Conservation (phyloP, 306 rosid genomes). For the Arachis hypogaea region DNA sequence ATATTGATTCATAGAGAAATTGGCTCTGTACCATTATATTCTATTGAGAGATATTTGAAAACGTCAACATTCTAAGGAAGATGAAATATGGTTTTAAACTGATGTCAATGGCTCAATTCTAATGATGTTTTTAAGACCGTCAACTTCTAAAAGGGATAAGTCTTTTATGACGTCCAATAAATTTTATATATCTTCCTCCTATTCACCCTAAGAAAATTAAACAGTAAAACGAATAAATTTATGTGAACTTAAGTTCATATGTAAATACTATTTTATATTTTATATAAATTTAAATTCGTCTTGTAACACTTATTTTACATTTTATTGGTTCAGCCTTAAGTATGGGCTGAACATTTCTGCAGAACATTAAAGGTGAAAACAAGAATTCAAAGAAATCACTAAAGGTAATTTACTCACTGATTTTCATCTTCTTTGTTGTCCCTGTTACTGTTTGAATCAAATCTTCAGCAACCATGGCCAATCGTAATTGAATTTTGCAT, state of each 20-base stretch:
- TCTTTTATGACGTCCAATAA: background rate
- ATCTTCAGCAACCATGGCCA: background rate
- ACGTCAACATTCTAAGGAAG: no score
- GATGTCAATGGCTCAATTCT: background rate
- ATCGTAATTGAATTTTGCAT: background rate
- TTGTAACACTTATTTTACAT: constrained; percentile 33
- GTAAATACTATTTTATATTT: constrained; percentile 39
- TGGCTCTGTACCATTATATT: background rate
- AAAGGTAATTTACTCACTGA: constrained; percentile 53
- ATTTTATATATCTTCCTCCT: constrained; percentile 20
- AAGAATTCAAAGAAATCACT: constrained; percentile 76
- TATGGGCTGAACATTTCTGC: constrained; percentile 71
- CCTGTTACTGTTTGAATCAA: background rate
- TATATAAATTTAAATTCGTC: background rate
- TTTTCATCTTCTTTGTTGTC: constrained; percentile 12
- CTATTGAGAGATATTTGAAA: background rate
- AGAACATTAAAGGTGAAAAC: constrained; percentile 74
- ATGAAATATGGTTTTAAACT: background rate
- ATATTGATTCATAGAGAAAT: no score
- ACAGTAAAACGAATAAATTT: background rate
- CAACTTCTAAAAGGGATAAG: background rate
- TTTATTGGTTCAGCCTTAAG: constrained; percentile 63
- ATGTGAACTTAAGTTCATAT: constrained; percentile 1
- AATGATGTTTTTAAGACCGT: background rate
- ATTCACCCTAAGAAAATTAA: background rate